Conservation (phyloP, 306 rosid genomes). For the Cucurbita moschata region DNA sequence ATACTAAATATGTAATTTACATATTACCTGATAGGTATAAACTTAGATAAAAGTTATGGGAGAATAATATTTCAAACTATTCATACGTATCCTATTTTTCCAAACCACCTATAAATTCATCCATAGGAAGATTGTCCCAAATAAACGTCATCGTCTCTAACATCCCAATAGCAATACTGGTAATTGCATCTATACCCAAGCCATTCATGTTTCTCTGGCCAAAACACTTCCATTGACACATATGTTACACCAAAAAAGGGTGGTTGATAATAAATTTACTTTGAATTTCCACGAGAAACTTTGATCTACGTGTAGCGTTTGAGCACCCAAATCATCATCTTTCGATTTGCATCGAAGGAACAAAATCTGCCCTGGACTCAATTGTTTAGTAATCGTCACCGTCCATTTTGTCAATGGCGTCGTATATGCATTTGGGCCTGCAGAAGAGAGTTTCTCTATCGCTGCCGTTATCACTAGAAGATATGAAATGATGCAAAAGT, state of each 20-base stretch:
- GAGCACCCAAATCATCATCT: neutral
- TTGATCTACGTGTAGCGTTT: neutral
- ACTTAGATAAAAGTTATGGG: too few relatives aligned
- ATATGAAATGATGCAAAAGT: too few relatives aligned
- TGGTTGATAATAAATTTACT: neutral
- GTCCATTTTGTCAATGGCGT: too few relatives aligned
- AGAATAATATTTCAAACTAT: too few relatives aligned
- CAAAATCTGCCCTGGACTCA: too few relatives aligned
- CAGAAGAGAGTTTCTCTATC: too few relatives aligned
- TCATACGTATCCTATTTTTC: neutral
- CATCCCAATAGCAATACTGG: neutral
- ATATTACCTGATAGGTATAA: too few relatives aligned
- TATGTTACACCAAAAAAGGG: neutral
- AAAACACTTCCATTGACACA: neutral
- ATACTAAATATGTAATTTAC: too few relatives aligned
- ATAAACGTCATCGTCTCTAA: neutral
- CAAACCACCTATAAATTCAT: neutral
- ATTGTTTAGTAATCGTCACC: too few relatives aligned
- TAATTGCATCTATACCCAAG: neutral
- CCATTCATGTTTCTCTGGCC: neutral
- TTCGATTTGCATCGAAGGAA: too few relatives aligned
- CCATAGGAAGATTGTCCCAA: neutral
- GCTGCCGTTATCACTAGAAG: too few relatives aligned
- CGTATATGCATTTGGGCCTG: too few relatives aligned
- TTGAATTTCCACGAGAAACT: neutral